Conservation (phyloP, 2,329 filamentous ascomycete genomes). For the Claviceps quebecensis region DNA sequence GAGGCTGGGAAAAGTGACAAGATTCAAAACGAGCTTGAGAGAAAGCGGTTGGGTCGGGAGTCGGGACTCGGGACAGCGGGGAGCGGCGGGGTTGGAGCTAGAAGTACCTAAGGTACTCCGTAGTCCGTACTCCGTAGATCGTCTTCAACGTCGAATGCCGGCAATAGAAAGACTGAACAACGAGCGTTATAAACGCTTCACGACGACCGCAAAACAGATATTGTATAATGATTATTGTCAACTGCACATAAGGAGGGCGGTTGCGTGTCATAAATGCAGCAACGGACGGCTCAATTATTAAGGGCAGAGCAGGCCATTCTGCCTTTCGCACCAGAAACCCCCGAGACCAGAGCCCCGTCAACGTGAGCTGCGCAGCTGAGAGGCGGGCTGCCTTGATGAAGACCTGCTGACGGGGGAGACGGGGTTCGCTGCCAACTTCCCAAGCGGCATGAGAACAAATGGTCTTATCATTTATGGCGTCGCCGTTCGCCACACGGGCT, state of each 20-base stretch:
- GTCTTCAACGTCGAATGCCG: no score
- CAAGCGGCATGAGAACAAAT: no score
- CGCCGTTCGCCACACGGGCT: no score
- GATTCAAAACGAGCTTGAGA: background rate
- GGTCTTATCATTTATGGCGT: no score
- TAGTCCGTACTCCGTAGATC: background rate
- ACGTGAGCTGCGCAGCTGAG: conserved; percentile 8
- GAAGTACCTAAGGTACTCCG: background rate
- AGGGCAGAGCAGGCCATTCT: background rate
- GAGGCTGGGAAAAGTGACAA: conserved; percentile 2
- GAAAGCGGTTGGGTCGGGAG: background rate
- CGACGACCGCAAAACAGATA: no score
- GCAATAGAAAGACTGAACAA: no score
- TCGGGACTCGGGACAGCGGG: background rate
- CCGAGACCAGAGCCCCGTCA: background rate
- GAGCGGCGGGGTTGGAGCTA: background rate
- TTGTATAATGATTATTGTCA: no score
- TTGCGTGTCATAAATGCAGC: conserved; percentile 14
- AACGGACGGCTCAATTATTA: conserved; percentile 4
- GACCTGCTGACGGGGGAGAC: conserved; percentile 7
- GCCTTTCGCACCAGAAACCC: background rate
- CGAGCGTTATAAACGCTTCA: no score
- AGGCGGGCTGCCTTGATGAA: background rate
- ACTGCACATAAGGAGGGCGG: no score
- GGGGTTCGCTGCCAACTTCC: no score